A percentile compares a stretch with the other conserved stretches of the same genome.
These are phyloP conservation scores for Schwanniomyces occidentalis DNA, from an alignment of 805 yeast species.

Conservation along the genomic window DNA sequence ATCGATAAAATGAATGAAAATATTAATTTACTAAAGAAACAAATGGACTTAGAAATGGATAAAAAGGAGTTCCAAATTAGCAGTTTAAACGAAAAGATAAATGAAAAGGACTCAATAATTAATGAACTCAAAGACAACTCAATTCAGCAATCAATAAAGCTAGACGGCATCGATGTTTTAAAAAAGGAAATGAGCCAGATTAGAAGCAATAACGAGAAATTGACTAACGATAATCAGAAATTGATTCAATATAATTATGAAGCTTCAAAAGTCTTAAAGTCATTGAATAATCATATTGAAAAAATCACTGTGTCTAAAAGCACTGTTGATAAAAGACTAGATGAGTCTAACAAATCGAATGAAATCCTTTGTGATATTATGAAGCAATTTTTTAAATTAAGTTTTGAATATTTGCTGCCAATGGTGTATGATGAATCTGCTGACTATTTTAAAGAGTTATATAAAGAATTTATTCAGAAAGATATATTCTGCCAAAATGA, in stretches of 20 bases:
- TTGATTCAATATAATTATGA: constrained; percentile 3
- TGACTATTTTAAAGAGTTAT: constrained; percentile 8
- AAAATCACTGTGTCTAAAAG: constrained; percentile 23
- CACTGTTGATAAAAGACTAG: constrained; percentile 32
- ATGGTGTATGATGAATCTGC: constrained; percentile 17
- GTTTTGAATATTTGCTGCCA: constrained; percentile 11
- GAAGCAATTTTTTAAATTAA: constrained; percentile 3
- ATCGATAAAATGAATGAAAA: not conserved
- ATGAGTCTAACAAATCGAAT: constrained; percentile 37
- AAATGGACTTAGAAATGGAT: too few species aligned
- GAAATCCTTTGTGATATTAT: constrained; percentile 9
- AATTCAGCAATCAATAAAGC: not conserved
- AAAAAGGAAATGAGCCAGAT: not conserved
- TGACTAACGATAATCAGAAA: constrained; percentile 3
- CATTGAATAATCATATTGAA: constrained; percentile 5
- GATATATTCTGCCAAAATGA: constrained; percentile 6
- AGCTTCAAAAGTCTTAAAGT: constrained; percentile 1
- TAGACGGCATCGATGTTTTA: not conserved
- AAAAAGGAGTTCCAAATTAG: too few species aligned
- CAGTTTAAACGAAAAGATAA: too few species aligned
- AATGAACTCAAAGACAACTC: too few species aligned
- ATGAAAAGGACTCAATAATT: too few species aligned
- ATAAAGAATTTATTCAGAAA: constrained; percentile 6
- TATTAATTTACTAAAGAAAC: not conserved
- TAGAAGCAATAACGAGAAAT: not conserved